Evolutionary conservation across 306 rosid genomes (phyloP).

Genomic region (Hippophae rhamnoides): DNA sequence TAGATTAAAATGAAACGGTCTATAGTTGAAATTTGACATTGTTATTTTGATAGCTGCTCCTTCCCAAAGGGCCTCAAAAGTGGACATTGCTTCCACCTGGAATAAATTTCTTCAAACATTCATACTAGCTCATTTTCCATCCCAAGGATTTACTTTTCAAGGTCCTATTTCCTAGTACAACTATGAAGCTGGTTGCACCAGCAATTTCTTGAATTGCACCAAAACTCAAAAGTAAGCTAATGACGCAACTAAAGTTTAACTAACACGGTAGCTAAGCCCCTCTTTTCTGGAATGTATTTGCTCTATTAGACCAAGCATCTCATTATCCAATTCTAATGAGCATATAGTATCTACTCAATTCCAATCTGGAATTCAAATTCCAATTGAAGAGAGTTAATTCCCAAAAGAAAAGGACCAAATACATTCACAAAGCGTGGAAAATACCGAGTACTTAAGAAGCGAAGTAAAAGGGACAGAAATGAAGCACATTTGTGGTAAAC

Average conservation of each 20-base stretch:
- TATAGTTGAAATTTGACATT: not conserved
- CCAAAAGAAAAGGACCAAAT: constrained; percentile 15
- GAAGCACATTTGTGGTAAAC: not conserved
- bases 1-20: not conserved
- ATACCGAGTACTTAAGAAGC: not conserved
- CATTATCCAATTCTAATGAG: constrained; percentile 4
- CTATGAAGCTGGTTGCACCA: constrained; percentile 1
- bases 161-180: not conserved
- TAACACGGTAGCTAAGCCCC: constrained; percentile 3
- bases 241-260: not conserved
- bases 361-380: constrained; percentile 6
- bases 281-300: not conserved
- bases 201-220: not conserved
- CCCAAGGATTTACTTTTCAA: not conserved
- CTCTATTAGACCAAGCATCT: constrained; percentile 1
- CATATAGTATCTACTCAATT: constrained; percentile 6
- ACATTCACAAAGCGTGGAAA: not conserved
- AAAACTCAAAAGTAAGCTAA: not conserved
- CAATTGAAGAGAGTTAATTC: constrained; percentile 6
- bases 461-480: not conserved
- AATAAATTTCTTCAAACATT: not conserved
- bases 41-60: not conserved
- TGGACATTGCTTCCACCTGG: not conserved
- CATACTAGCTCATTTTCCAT: not conserved
- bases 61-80: not conserved